These are phyloP conservation scores for sweet orange (Citrus sinensis) DNA, from an alignment of 345 rosid species.

Conservation along the genomic window DNA sequence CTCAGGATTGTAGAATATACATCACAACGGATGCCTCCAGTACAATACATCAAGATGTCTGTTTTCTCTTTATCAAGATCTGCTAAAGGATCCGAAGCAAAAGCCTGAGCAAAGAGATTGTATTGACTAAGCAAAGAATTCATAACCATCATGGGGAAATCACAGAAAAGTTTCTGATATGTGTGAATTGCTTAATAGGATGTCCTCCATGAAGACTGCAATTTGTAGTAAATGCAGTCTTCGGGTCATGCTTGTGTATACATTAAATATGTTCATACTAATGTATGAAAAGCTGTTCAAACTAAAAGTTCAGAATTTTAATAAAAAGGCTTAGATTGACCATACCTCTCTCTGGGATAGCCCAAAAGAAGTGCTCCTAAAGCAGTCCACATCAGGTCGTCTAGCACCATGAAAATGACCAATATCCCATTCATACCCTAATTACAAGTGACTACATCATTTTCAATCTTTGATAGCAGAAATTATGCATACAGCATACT, in stretches of 20 bases:
- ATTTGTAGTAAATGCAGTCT: background rate
- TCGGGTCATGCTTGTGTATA: too few relatives aligned
- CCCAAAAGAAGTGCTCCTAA: constrained; percentile 82
- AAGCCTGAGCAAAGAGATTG: constrained; percentile 38
- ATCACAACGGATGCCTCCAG: constrained; percentile 97
- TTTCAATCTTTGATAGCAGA: constrained; percentile 5
- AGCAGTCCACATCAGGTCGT: constrained; percentile 91
- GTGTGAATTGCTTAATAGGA: background rate
- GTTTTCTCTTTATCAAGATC: constrained; percentile 66
- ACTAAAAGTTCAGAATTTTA: background rate
- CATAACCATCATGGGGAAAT: background rate
- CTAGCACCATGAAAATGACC: constrained; percentile 77
- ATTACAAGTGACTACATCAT: constrained; percentile 20
- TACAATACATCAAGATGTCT: constrained; percentile 84
- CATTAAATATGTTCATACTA: too few relatives aligned
- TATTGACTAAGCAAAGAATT: constrained; percentile 5
- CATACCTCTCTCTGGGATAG: constrained; percentile 57
- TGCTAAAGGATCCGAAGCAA: constrained; percentile 65
- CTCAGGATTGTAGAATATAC: constrained; percentile 87
- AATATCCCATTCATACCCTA: constrained; percentile 98
- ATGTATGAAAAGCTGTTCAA: background rate
- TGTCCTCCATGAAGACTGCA: background rate
- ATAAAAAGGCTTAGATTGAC: background rate
- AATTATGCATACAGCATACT: background rate
- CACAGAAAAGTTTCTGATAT: background rate